Conservation (phyloP, 805 yeast genomes). For the Ogataea degrootiae region DNA sequence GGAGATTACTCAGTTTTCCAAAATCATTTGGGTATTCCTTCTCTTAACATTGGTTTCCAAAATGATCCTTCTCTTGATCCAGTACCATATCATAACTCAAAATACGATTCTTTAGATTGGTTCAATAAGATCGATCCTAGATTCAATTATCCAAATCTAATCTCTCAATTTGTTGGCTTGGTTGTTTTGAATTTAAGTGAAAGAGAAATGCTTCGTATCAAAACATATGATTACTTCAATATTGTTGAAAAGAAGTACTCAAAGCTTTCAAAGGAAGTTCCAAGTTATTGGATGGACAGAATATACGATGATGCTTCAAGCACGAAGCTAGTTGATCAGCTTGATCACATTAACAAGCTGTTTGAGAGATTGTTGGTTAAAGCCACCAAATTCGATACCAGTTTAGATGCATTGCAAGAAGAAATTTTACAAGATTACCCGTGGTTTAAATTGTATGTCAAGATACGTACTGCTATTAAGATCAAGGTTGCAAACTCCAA, state of each 20-base stretch:
- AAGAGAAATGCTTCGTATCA: slow-evolving; percentile 49
- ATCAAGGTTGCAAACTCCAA: slow-evolving; percentile 51
- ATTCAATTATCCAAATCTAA: slow-evolving; percentile 46
- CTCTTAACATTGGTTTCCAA: slow-evolving; percentile 44
- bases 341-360: slow-evolving; percentile 5
- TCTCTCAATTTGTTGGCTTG: slow-evolving; percentile 59
- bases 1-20: slow-evolving; percentile 59
- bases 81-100: slow-evolving; percentile 53
- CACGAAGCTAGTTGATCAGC: slow-evolving; percentile 8
- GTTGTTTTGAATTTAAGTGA: slow-evolving; percentile 50
- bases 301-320: slow-evolving; percentile 22
- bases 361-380: slow-evolving; percentile 8
- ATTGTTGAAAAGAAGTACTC: slow-evolving; percentile 36
- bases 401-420: slow-evolving; percentile 35
- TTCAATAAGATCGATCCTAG: slow-evolving; percentile 42
- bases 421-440: slow-evolving; percentile 65
- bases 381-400: slow-evolving; percentile 17
- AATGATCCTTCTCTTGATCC: slow-evolving; percentile 38
- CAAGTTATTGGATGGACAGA: slow-evolving; percentile 28
- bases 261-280: slow-evolving; percentile 18
- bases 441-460: slow-evolving; percentile 63
- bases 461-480: slow-evolving; percentile 53
- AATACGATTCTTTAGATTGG: slow-evolving; percentile 56
- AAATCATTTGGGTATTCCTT: slow-evolving; percentile 63
- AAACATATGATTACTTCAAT: slow-evolving; percentile 42